Conservation (phyloP, 495 filamentous ascomycete genomes). For the Astrothelium subdiscretum region DNA sequence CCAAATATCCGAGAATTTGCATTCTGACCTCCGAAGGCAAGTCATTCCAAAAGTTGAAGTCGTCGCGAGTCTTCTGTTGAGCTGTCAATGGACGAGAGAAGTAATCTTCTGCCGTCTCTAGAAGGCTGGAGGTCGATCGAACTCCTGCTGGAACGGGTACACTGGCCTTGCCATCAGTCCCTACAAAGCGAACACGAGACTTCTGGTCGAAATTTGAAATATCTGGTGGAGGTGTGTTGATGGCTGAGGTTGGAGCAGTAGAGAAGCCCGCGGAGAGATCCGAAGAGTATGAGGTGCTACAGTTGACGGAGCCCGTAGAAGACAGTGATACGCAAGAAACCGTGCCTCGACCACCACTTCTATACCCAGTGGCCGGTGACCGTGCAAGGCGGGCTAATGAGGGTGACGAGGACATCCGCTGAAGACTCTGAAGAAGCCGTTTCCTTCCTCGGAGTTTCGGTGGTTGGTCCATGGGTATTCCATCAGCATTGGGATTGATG, state of each 20-base stretch:
- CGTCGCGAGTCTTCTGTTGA: conserved; percentile 30
- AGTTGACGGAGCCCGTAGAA: conserved; percentile 31
- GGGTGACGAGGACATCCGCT: conserved; percentile 81
- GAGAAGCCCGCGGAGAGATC: conserved; percentile 52
- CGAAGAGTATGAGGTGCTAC: conserved; percentile 46
- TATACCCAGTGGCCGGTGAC: conserved; percentile 43
- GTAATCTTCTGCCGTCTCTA: conserved; percentile 32
- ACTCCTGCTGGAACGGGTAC: conserved; percentile 57
- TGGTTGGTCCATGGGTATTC: neutral
- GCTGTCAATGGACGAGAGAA: conserved; percentile 32
- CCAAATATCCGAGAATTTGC: conserved; percentile 61
- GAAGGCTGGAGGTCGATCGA: conserved; percentile 34
- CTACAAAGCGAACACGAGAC: conserved; percentile 40
- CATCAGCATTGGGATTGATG: neutral
- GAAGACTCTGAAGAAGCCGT: conserved; percentile 64
- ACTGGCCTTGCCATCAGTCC: conserved; percentile 33
- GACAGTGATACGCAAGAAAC: conserved; percentile 79
- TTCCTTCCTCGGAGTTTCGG: conserved; percentile 61
- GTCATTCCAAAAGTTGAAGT: conserved; percentile 64
- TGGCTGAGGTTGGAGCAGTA: conserved; percentile 50
- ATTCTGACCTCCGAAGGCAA: conserved; percentile 78
- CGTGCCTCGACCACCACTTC: conserved; percentile 58
- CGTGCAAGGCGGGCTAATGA: conserved; percentile 56
- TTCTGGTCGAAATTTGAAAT: conserved; percentile 27
- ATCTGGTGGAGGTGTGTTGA: conserved; percentile 34